Evolutionary conservation across 495 filamentous ascomycete genomes (phyloP), one percentile per base, ranked within the genome.

Genomic region (Penicillium canescens): DNA sequence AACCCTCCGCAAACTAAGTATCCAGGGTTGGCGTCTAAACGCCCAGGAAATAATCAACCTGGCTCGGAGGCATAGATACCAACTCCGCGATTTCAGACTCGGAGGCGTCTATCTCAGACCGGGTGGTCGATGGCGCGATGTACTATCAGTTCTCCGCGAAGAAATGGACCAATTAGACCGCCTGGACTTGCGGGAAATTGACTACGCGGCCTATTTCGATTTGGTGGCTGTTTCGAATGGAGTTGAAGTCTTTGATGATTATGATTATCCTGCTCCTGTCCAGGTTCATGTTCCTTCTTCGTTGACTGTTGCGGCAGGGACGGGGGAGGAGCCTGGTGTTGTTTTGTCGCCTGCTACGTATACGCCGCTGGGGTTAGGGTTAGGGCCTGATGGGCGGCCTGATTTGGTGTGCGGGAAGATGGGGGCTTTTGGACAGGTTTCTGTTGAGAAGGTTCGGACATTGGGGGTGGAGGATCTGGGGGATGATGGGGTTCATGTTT

Each of bases 11-110:
- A 82, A 83, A 2, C 78, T 90, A 42, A 85, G 86, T 16, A 78
- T 90, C 33, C 81, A 86, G 59, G 76, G 78, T 24, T 89, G 87
- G 87, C 72, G 75, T 21, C 66, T 90, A 4, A 53, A 77, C 26
- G 78, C 80, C 0, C 68, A 79, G 0, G 87, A 89, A 60, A 80
- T 89, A 13, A 80, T 85, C 43, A 57, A 65, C 3, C 63, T 90
- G 0, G 69, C 79, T 7, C 71, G 78, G 31, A 78, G 85, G 9
- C 84, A 89, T 55, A 66, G 76, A 16, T 70, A 71, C 9, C 77
- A 72, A 14, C 71, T 90, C 3, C 76, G 75, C 42, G 83, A 83
- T 8, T 60, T 90, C 6, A 73, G 84, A 6, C 63, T 89, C 5
- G 72, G 74, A 41, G 77, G 82, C 36, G 74, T 89, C 14, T 75